Evolutionary conservation across 1,284 basidiomycete genomes (phyloP).

Genomic region (Flammula alnicola): DNA sequence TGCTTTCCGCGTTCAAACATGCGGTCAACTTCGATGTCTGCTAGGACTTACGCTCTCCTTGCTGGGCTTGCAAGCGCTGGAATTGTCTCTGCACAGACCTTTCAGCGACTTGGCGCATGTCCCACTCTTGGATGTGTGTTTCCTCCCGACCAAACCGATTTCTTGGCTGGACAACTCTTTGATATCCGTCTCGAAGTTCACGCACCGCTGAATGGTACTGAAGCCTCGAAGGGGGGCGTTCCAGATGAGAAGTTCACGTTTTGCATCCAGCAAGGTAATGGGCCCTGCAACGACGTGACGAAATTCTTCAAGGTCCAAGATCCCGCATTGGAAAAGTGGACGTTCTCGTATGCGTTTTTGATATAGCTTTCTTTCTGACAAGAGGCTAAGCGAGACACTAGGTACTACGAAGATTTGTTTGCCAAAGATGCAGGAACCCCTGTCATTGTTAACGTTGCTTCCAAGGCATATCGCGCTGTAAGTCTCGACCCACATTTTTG

Average conservation of each 20-base stretch:
- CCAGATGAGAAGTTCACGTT: conserved; percentile 43
- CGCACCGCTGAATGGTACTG: conserved; percentile 43
- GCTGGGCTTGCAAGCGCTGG: conserved; percentile 6
- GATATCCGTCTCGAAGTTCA: conserved; percentile 47
- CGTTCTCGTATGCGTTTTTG: conserved; percentile 33
- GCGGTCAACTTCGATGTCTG: not conserved
- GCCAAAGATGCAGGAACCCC: conserved; percentile 38
- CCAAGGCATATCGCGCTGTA: conserved; percentile 46
- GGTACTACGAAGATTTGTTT: conserved; percentile 47
- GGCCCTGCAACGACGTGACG: conserved; percentile 34
- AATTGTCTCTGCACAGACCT: conserved; percentile 39
- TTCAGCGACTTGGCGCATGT: conserved; percentile 43
- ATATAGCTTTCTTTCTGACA: conserved; percentile 3
- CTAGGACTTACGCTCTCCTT: conserved; percentile 6
- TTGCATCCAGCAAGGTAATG: conserved; percentile 38
- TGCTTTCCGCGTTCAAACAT: no score
- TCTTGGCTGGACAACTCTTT: conserved; percentile 45
- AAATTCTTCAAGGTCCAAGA: conserved; percentile 41
- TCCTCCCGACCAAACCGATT: conserved; percentile 48
- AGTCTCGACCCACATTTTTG: conserved; percentile 19
- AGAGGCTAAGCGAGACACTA: conserved; percentile 17
- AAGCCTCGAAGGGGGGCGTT: conserved; percentile 38
- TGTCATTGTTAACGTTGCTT: conserved; percentile 44
- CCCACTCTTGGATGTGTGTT: conserved; percentile 46
- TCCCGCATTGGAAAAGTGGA: conserved; percentile 43